These are phyloP conservation scores for Prunus davidiana DNA, from an alignment of 306 rosid genomes.

Conservation along the genomic window DNA sequence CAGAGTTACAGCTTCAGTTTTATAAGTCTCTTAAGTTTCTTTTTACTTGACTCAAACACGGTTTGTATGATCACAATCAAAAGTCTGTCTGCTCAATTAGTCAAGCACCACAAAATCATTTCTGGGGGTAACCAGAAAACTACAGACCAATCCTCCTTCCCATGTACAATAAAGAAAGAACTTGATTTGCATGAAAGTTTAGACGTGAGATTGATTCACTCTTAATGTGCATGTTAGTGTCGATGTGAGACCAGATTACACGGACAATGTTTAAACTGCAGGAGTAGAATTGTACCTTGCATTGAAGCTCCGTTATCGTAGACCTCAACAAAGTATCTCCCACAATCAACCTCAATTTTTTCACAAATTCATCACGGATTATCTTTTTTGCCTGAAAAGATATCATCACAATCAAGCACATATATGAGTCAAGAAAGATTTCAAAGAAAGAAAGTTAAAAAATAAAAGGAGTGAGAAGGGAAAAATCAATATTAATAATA, in stretches of 20 bases:
- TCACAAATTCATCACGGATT: slow-evolving; percentile 63
- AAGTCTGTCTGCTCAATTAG: not conserved
- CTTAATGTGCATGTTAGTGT: not conserved
- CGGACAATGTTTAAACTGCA: not conserved
- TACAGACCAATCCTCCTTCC: not conserved
- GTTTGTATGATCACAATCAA: not conserved
- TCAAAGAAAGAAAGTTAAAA: slow-evolving; percentile 2
- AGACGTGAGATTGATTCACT: not conserved
- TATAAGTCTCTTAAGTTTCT: not conserved
- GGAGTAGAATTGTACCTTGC: slow-evolving; percentile 41
- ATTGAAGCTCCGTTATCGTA: slow-evolving; percentile 50
- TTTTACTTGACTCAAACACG: not conserved
- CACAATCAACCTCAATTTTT: slow-evolving; percentile 61
- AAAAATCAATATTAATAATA: slow-evolving; percentile 33
- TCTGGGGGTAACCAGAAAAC: not conserved
- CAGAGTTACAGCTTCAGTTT: not conserved
- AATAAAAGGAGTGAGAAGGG: not conserved
- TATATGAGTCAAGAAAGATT: slow-evolving; percentile 9
- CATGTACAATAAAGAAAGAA: not conserved
- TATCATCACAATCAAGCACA: not conserved
- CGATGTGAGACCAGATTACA: not conserved
- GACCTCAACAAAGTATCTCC: slow-evolving; percentile 74
- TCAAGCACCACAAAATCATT: not conserved
- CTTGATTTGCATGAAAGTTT: not conserved
- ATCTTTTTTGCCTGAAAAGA: slow-evolving; percentile 60